Evolutionary conservation across 2,329 filamentous ascomycete genomes (phyloP).

Genomic region (Paecilomyces formosus): DNA sequence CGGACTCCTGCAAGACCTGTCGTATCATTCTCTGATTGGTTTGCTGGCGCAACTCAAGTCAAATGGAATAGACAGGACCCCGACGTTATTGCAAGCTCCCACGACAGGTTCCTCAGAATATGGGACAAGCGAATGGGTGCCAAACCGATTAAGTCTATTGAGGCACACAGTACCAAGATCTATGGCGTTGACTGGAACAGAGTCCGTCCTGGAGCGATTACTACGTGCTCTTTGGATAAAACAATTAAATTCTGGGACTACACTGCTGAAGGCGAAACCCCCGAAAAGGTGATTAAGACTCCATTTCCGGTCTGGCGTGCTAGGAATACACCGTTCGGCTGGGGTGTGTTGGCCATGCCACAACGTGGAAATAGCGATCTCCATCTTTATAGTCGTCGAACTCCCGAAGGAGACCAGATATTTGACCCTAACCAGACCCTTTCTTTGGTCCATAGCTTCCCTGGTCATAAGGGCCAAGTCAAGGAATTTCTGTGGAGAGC

Average conservation of each 20-base stretch:
- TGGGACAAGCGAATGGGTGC: conserved; percentile 83
- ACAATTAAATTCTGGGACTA: conserved; percentile 95
- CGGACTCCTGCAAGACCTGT: conserved; percentile 65
- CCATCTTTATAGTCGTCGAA: conserved; percentile 69
- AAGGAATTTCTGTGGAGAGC: conserved; percentile 90
- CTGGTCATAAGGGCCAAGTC: conserved; percentile 56
- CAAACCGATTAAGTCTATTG: conserved; percentile 72
- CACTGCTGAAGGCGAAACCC: conserved; percentile 52
- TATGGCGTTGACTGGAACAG: conserved; percentile 95
- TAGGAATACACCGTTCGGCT: conserved; percentile 82
- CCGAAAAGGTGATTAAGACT: conserved; percentile 71
- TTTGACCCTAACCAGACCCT: conserved; percentile 25
- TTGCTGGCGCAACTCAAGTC: conserved; percentile 86
- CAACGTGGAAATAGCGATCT: conserved; percentile 80
- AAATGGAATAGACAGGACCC: conserved; percentile 87
- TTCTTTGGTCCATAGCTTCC: conserved; percentile 44
- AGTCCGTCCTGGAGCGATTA: conserved; percentile 60
- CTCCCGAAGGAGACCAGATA: conserved; percentile 24
- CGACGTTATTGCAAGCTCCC: conserved; percentile 82
- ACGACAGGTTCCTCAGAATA: conserved; percentile 78
- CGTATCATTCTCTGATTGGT: conserved; percentile 84
- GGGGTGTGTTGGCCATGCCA: conserved; percentile 81
- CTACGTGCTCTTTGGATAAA: conserved; percentile 84
- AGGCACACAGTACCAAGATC: conserved; percentile 85
- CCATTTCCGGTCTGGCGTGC: conserved; percentile 87